Conservation (phyloP, 2,329 filamentous ascomycete species). For the Samsoniella hepiali region DNA sequence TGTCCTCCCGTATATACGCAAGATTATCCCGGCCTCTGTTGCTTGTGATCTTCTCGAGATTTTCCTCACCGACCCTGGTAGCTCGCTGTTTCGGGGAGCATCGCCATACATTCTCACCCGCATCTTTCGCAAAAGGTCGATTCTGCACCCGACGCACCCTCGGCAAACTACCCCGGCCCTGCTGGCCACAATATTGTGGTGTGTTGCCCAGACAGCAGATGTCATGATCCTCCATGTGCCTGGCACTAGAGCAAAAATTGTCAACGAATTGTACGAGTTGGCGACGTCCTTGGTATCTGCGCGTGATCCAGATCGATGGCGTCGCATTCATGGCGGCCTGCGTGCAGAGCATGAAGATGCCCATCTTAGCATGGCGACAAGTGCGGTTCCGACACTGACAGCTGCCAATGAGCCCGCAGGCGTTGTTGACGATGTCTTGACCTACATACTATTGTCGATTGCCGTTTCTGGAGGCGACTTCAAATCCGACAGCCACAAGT, state of each 20-base stretch:
- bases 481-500: conserved; percentile 46
- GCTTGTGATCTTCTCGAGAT: conserved; percentile 48
- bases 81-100: conserved; percentile 40
- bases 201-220: conserved; percentile 45
- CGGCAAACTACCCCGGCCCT: conserved; percentile 43
- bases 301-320: conserved; percentile 37
- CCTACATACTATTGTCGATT: conserved; percentile 43
- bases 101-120: conserved; percentile 48
- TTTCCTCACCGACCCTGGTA: conserved; percentile 44
- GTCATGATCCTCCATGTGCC: conserved; percentile 40
- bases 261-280: conserved; percentile 37
- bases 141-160: conserved; percentile 39
- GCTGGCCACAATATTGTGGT: conserved; percentile 47
- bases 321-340: conserved; percentile 35
- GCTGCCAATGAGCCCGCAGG: conserved; percentile 35
- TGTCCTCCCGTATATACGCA: conserved; percentile 37
- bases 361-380: conserved; percentile 25
- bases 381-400: conserved; percentile 29
- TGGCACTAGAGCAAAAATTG: conserved; percentile 38
- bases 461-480: conserved; percentile 46
- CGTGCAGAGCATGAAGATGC: conserved; percentile 32
- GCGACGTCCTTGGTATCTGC: conserved; percentile 34
- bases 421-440: conserved; percentile 42
- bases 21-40: conserved; percentile 38
- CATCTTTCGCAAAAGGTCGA: conserved; percentile 43